Evolutionary conservation across 2,329 filamentous ascomycete genomes (phyloP), one percentile per base, ranked within the genome.

Genomic region (Xylariaceae sp.): DNA sequence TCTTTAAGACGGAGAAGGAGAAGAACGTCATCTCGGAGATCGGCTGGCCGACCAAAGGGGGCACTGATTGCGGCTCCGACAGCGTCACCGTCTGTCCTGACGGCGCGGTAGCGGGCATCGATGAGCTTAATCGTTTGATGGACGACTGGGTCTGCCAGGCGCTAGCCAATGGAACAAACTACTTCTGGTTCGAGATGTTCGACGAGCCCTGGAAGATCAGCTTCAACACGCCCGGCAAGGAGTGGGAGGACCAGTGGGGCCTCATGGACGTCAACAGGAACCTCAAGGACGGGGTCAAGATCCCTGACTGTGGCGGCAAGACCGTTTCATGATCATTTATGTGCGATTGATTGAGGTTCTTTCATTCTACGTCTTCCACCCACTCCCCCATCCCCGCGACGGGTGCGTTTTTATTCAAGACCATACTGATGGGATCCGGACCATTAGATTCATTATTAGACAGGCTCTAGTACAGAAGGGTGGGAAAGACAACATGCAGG

Each of bases 101-200:
- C 16, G 90, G 89, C 0, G 84, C 89, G 1, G 87, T 96, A 1
- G 93, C 93, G 0, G 89, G 91, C 20, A 80, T 97, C 44, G 77
- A 85, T 18, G 85, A 92, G 71, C 79, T 97, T 78, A 98, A 98
- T 70, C 80, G 78, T n/a, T 92, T 97, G 67, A 88, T 98, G 85
- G 79, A 86, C 1, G 84, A 86, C 61, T 98, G 90, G 88, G 86
- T 98, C 0, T 98, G 93, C 72, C 80, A 85, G 49, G 87, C 89
- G 10, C 75, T 97, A 60, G 78, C 77, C 20, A 96, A 96, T 67
- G 89, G 88, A 44, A 97, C 92, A 1, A 87, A 96, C 64, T 98
- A 96, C 73, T 97, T 97, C 71, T 98, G 93, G 93, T 97, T 98
- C 72, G 90, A 93, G 70, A 91, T 92, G 9, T 98, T 97, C 71